phyloP scores from a whole-genome alignment of 306 rosid species.

The Corylus americana region DNA sequence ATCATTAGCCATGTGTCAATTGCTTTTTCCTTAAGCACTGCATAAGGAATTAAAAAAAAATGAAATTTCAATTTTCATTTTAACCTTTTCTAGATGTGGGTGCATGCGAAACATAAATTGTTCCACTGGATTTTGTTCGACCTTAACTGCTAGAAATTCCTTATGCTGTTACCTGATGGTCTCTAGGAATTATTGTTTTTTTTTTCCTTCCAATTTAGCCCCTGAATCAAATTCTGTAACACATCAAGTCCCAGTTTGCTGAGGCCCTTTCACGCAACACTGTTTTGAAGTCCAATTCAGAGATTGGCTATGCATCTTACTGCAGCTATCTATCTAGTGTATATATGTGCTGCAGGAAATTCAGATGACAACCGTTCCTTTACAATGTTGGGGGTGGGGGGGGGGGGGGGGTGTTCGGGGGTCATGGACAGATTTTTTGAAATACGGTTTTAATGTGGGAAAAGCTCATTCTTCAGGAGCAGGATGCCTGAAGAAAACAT shows the following conservation, averaged over 20 bases:
- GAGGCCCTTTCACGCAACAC: neutral
- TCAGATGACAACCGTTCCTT: slow-evolving; percentile 16
- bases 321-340: neutral
- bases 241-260: neutral
- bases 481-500: slow-evolving; percentile 6
- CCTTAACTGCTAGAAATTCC: slow-evolving; percentile 6
- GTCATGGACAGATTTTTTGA: slow-evolving; percentile 14
- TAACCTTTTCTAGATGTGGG: neutral
- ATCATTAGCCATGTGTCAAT: neutral
- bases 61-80: neutral
- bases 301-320: neutral
- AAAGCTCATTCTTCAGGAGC: slow-evolving; percentile 24
- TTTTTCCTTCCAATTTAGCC: neutral
- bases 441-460: slow-evolving; percentile 9
- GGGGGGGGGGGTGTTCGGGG: slow-evolving; percentile 1
- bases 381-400: neutral
- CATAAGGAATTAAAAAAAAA: neutral
- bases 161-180: slow-evolving; percentile 4
- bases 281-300: neutral
- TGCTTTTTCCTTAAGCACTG: neutral
- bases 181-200: neutral
- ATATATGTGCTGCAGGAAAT: slow-evolving; percentile 31
- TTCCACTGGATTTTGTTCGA: neutral
- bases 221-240: neutral
- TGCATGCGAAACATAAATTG: neutral